phyloP scores from a whole-genome alignment of 306 rosid genomes.

The Phaseolus lunatus region DNA sequence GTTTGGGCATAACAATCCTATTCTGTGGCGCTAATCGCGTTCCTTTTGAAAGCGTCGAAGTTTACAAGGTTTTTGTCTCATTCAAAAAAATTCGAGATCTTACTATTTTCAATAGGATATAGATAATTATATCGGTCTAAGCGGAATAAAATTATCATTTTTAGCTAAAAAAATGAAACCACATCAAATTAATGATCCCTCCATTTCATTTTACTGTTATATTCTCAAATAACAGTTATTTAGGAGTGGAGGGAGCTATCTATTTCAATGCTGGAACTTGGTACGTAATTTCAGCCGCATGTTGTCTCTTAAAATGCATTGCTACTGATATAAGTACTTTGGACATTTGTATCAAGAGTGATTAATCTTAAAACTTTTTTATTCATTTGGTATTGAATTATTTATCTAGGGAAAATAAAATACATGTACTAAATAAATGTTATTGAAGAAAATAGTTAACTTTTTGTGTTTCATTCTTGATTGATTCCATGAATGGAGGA shows the following conservation, averaged over 20 bases:
- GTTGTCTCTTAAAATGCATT: neutral
- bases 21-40: constrained; percentile 37
- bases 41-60: constrained; percentile 9
- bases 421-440: neutral
- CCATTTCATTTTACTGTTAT: neutral
- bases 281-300: neutral
- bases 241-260: neutral
- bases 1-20: neutral
- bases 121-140: neutral
- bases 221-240: too few relatives aligned
- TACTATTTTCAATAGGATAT: constrained; percentile 2
- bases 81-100: neutral
- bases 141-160: neutral
- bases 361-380: neutral
- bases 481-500: neutral
- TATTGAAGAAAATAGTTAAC: neutral
- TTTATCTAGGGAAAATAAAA: constrained; percentile 3
- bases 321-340: neutral
- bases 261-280: constrained; percentile 2
- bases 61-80: constrained; percentile 18
- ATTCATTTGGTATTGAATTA: constrained; percentile 2
- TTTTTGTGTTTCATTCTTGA: neutral
- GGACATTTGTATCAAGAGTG: constrained; percentile 1
- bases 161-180: neutral
- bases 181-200: neutral